Evolutionary conservation across 345 rosid species (phyloP).

Genomic region (Populus alba): DNA sequence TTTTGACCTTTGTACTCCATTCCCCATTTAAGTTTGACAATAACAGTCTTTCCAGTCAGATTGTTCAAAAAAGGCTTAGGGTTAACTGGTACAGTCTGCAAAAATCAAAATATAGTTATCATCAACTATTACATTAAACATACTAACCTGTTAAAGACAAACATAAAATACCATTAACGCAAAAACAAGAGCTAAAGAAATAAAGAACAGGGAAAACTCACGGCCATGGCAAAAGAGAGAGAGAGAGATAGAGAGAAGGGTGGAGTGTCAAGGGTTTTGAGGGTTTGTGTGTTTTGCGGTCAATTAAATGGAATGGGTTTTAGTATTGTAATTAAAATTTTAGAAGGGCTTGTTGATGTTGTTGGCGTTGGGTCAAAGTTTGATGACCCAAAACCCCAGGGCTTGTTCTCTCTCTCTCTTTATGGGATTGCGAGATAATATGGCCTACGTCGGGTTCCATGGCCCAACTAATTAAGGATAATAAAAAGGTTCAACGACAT

Average conservation of each 20-base stretch:
- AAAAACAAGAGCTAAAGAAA: background rate
- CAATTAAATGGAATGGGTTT: background rate
- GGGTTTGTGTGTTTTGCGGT: background rate
- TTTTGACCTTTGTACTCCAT: constrained; percentile 81
- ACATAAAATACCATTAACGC: background rate
- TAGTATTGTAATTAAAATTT: background rate
- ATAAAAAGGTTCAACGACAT: too few species aligned
- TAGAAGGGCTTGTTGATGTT: background rate
- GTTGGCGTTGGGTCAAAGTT: background rate
- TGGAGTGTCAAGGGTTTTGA: background rate
- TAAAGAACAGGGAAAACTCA: background rate
- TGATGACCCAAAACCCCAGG: background rate
- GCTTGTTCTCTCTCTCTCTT: background rate
- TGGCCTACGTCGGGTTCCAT: too few species aligned
- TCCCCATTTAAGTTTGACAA: constrained; percentile 90
- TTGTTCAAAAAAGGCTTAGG: constrained; percentile 92
- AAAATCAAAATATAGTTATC: background rate
- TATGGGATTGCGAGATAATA: too few species aligned
- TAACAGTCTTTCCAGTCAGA: constrained; percentile 78
- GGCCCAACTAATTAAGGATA: too few species aligned
- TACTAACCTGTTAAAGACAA: constrained; percentile 3
- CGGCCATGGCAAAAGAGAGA: background rate
- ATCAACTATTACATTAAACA: background rate
- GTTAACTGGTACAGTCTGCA: constrained; percentile 83
- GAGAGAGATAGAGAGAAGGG: background rate